These are phyloP conservation scores for Solidago caesia DNA, from an alignment of 129 eudicot species.

Conservation along the genomic window DNA sequence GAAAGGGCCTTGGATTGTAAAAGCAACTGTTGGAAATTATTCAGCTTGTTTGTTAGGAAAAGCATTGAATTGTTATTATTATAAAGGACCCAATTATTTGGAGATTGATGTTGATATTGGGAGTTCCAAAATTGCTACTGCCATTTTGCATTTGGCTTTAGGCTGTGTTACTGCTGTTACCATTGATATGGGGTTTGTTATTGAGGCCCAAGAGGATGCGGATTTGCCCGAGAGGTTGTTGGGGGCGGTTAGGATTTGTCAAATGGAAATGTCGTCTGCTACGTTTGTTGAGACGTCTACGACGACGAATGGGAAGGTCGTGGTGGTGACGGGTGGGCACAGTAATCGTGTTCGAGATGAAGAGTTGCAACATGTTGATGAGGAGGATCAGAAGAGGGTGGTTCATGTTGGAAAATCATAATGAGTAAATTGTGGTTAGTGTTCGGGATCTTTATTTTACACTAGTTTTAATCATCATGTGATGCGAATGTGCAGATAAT, in stretches of 20 bases:
- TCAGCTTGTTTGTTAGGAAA: conserved; percentile 80
- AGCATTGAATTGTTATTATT: conserved; percentile 62
- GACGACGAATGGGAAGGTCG: not conserved
- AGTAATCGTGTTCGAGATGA: conserved; percentile 36
- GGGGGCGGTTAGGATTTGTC: conserved; percentile 88
- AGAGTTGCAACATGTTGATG: not conserved
- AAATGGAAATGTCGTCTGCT: conserved; percentile 89
- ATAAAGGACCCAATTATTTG: conserved; percentile 64
- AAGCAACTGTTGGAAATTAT: conserved; percentile 72
- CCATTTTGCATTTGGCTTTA: conserved; percentile 73
- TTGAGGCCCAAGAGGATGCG: conserved; percentile 70
- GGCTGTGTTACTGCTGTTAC: conserved; percentile 79
- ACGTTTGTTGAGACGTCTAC: conserved; percentile 41
- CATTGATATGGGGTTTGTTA: conserved; percentile 86
- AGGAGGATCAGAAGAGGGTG: not conserved
- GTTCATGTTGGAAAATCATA: too few species aligned
- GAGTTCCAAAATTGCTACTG: conserved; percentile 71
- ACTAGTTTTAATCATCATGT: conserved; percentile 8
- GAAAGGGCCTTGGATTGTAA: conserved; percentile 93
- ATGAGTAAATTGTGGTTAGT: conserved; percentile 16
- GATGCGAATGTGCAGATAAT: conserved; percentile 22
- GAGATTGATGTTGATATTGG: conserved; percentile 87
- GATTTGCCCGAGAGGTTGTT: conserved; percentile 81
- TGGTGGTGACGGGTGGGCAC: not conserved
- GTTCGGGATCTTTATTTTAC: conserved; percentile 5